These are phyloP conservation scores for Amphirosellinia nigrospora DNA, from an alignment of 495 filamentous ascomycete genomes.

Conservation along the genomic window DNA sequence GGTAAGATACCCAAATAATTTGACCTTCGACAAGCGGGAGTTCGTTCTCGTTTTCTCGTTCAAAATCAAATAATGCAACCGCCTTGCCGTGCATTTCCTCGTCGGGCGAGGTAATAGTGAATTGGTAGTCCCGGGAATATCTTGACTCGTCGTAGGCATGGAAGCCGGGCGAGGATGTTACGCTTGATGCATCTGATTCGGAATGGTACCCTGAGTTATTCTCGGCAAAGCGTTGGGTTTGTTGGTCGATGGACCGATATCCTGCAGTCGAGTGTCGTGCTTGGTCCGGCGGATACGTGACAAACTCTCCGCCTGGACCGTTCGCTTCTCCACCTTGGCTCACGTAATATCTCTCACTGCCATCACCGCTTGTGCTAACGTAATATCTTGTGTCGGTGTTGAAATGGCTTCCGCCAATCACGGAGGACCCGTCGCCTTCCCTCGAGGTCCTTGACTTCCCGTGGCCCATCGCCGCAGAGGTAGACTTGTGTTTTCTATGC, in stretches of 20 bases:
- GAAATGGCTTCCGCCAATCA: constrained; percentile 50
- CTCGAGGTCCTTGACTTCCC: constrained; percentile 50
- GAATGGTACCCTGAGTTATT: constrained; percentile 57
- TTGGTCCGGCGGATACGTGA: constrained; percentile 76
- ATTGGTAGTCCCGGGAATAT: constrained; percentile 89
- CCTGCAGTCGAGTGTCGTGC: constrained; percentile 58
- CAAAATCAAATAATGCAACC: constrained; percentile 93
- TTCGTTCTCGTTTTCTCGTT: constrained; percentile 94
- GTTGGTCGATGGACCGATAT: constrained; percentile 51
- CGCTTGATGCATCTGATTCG: constrained; percentile 66
- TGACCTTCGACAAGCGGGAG: constrained; percentile 92
- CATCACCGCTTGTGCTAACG: constrained; percentile 70
- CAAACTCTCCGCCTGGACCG: constrained; percentile 79
- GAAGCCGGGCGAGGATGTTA: constrained; percentile 57
- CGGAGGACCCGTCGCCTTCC: constrained; percentile 47
- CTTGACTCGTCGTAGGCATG: constrained; percentile 64
- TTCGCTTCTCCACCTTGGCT: constrained; percentile 70
- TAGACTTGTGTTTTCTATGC: constrained; percentile 85
- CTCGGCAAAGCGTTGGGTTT: constrained; percentile 64
- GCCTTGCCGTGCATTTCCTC: constrained; percentile 98
- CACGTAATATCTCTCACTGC: constrained; percentile 79
- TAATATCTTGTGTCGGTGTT: constrained; percentile 68
- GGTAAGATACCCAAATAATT: constrained; percentile 93
- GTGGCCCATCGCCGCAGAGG: constrained; percentile 52
- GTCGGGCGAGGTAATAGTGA: constrained; percentile 92